Percentiles rank a stretch among this genome's conserved stretches.
These are phyloP conservation scores for Fusarium phyllophilum DNA, from an alignment of 2,329 filamentous ascomycete species.

Conservation along the genomic window DNA sequence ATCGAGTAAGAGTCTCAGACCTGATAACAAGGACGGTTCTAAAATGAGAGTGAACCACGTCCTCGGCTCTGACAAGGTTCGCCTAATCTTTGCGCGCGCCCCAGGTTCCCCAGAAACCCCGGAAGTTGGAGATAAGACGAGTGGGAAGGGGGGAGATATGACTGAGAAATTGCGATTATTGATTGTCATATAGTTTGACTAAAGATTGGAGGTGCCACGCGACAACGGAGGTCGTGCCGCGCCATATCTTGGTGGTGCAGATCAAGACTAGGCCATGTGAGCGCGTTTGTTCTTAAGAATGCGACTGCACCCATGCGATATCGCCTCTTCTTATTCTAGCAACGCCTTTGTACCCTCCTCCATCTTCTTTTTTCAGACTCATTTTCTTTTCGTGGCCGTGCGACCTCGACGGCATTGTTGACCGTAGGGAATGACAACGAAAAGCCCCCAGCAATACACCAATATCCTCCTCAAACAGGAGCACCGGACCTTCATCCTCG, in stretches of 20 bases:
- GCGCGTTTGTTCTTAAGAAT: neutral
- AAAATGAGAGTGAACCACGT: neutral
- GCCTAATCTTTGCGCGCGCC: neutral
- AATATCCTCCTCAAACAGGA: slow-evolving; percentile 26
- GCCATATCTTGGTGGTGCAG: neutral
- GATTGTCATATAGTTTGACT: slow-evolving; percentile 1
- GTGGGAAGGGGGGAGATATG: neutral
- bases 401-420: neutral
- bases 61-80: neutral
- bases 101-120: slow-evolving; percentile 29
- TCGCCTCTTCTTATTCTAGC: neutral
- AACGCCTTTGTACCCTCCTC: neutral
- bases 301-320: neutral
- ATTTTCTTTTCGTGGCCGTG: neutral
- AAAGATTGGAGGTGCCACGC: neutral
- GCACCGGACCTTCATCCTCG: slow-evolving; percentile 21
- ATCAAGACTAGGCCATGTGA: neutral
- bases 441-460: slow-evolving; percentile 19
- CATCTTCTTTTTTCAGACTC: neutral
- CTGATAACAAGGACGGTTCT: neutral
- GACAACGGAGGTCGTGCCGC: neutral
- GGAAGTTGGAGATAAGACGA: slow-evolving; percentile 19
- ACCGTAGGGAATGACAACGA: slow-evolving; percentile 20
- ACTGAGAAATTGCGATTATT: slow-evolving; percentile 3
- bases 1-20: neutral